Evolutionary conservation across 192 early-diverging fungal species (phyloP).

Genomic region (Rhizophagus prolifer): DNA sequence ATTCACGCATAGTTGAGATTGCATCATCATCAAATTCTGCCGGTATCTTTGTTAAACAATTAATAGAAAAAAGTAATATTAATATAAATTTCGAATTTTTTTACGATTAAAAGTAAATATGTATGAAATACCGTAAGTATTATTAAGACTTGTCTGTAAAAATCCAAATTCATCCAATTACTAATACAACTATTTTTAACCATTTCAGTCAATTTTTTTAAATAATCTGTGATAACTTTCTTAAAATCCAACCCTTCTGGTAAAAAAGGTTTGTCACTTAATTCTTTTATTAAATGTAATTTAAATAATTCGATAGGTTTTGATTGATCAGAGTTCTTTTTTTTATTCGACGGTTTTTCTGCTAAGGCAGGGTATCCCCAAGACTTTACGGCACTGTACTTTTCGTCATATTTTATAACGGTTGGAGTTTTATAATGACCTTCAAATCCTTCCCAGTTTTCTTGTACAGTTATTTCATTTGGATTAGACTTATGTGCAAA

Average conservation of each 20-base stretch:
- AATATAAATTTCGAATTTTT: too few species aligned
- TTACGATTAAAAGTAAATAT: too few species aligned
- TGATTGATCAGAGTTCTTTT: not conserved
- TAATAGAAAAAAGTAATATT: too few species aligned
- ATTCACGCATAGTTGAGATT: not conserved
- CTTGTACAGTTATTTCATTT: not conserved
- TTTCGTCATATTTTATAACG: not conserved
- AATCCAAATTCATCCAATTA: too few species aligned
- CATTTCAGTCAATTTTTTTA: too few species aligned
- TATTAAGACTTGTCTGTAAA: too few species aligned
- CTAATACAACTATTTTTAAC: too few species aligned
- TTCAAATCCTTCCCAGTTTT: not conserved
- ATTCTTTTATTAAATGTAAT: not conserved
- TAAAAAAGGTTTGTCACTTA: not conserved
- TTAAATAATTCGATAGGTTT: constrained; percentile 10
- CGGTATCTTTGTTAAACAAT: not conserved
- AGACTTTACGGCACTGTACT: not conserved
- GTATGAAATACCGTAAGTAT: too few species aligned
- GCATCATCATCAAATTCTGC: constrained; percentile 6
- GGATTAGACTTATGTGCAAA: not conserved
- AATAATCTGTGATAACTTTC: too few species aligned
- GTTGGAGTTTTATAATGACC: not conserved
- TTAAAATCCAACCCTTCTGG: not conserved
- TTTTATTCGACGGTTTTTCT: not conserved
- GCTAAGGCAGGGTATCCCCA: not conserved